phyloP scores from a whole-genome alignment of 1,284 basidiomycete species.

The Malassezia psittaci region DNA sequence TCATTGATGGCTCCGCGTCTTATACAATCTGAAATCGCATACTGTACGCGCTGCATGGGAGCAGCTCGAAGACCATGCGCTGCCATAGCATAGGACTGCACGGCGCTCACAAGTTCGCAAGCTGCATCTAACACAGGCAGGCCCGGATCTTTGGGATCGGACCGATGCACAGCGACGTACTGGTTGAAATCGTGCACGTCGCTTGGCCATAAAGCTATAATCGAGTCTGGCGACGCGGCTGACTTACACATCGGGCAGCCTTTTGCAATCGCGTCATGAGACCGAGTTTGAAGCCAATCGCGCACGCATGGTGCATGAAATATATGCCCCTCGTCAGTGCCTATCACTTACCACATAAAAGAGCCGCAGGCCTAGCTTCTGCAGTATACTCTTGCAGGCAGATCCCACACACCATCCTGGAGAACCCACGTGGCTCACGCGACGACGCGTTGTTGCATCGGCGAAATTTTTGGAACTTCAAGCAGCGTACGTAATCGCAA shows the following conservation, averaged over 20 bases:
- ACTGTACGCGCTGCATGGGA: neutral
- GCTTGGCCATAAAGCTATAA: slow-evolving; percentile 11
- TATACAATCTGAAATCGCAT: neutral
- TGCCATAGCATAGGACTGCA: slow-evolving; percentile 17
- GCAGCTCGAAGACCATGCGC: slow-evolving; percentile 9
- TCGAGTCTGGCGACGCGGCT: neutral
- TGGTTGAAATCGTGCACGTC: slow-evolving; percentile 10
- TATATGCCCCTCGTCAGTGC: neutral
- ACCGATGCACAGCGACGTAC: slow-evolving; percentile 12
- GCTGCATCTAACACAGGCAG: neutral
- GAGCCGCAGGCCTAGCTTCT: slow-evolving; percentile 11
- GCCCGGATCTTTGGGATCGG: neutral
- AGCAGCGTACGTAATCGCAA: neutral
- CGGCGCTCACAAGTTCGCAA: slow-evolving; percentile 2
- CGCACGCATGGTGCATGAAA: slow-evolving; percentile 12
- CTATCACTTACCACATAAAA: slow-evolving; percentile 10
- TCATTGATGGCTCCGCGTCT: neutral
- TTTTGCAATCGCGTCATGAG: neutral
- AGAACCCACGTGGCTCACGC: neutral
- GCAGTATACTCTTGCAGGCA: slow-evolving; percentile 11
- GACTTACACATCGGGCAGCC: slow-evolving; percentile 17
- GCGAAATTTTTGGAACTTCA: neutral
- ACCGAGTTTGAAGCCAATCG: slow-evolving; percentile 7
- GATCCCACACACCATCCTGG: slow-evolving; percentile 14
- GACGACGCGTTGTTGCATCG: neutral